Conservation (phyloP, 202 grass and related monocot species). For the Hordeum pubiflorum region DNA sequence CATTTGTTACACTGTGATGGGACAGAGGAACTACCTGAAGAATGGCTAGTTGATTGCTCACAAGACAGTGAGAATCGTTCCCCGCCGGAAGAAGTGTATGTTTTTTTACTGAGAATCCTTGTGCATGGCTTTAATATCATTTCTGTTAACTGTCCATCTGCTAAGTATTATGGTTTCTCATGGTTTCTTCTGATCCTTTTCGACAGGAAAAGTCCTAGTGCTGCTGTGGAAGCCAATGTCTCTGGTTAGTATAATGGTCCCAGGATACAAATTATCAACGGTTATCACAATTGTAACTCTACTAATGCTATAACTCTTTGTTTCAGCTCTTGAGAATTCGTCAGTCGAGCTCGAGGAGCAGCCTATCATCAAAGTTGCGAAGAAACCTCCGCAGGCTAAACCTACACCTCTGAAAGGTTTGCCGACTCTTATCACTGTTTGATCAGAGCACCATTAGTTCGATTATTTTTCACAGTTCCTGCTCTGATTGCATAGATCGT, state of each 20-base stretch:
- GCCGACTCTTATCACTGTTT: neutral
- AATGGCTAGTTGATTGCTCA: constrained; percentile 63
- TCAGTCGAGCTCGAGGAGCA: constrained; percentile 13
- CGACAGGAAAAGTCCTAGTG: constrained; percentile 44
- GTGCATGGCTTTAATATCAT: neutral
- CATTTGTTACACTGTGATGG: constrained; percentile 53
- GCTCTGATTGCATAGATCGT: neutral
- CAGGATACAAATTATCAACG: neutral
- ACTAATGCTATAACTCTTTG: constrained; percentile 1
- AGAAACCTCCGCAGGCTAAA: constrained; percentile 22
- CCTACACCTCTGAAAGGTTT: constrained; percentile 56
- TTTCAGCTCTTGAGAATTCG: constrained; percentile 31
- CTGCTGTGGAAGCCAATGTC: constrained; percentile 24
- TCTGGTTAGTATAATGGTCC: constrained; percentile 39
- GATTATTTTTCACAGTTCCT: neutral
- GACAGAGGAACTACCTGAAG: constrained; percentile 62
- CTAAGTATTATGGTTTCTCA: neutral
- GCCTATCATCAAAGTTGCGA: constrained; percentile 22
- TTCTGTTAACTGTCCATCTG: neutral
- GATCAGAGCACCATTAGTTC: neutral
- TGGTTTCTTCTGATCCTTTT: constrained; percentile 5
- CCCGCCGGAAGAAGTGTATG: constrained; percentile 54
- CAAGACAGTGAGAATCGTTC: constrained; percentile 43
- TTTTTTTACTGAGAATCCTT: neutral
- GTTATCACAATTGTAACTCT: neutral